These are phyloP conservation scores for Cladophialophora bantiana DNA, from an alignment of 2,329 filamentous ascomycete genomes.

Conservation along the genomic window DNA sequence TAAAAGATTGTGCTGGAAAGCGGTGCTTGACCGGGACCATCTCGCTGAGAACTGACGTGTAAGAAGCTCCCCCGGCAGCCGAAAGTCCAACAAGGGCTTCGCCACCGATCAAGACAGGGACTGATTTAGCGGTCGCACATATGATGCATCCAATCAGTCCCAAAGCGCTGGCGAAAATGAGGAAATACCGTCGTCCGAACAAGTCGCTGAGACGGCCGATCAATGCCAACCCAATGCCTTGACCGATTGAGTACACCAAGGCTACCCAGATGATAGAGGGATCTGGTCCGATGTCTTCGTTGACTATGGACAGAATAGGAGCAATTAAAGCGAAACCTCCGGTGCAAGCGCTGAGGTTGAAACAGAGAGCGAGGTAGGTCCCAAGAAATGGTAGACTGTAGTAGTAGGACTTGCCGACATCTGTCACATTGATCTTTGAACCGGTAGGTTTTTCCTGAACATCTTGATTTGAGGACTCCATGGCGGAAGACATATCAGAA, in stretches of 20 bases:
- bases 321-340: constrained; percentile 1
- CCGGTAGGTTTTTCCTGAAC: no score
- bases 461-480: no score
- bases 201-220: constrained; percentile 47
- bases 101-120: constrained; percentile 47
- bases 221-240: constrained; percentile 42
- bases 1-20: background rate
- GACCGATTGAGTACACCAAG: constrained; percentile 41
- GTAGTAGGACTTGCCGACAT: no score
- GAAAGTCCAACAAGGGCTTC: background rate
- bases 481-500: no score
- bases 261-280: constrained; percentile 44
- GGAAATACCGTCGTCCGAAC: constrained; percentile 47
- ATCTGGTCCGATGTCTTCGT: constrained; percentile 43
- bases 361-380: background rate
- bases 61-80: background rate
- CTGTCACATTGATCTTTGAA: no score
- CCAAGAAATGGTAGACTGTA: background rate
- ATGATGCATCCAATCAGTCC: constrained; percentile 49
- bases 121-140: constrained; percentile 46
- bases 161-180: constrained; percentile 44
- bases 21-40: constrained; percentile 11
- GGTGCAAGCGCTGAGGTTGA: background rate
- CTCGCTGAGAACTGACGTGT: background rate
- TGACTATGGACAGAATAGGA: constrained; percentile 41